These are phyloP conservation scores for Annona cherimola DNA, from an alignment of 164 flowering plant species.

Conservation along the genomic window DNA sequence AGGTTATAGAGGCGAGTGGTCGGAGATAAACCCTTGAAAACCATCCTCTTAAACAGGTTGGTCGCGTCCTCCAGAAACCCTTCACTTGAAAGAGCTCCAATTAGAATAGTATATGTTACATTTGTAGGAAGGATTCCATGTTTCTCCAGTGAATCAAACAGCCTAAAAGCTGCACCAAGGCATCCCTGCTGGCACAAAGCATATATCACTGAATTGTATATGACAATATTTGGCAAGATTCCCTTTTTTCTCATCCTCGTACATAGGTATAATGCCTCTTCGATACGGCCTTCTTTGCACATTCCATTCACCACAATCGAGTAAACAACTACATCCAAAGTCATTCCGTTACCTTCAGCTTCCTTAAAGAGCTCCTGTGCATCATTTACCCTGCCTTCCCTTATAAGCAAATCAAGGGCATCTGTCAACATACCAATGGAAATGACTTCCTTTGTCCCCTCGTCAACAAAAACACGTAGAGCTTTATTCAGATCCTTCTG, in stretches of 20 bases:
- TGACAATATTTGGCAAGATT: conserved; percentile 47
- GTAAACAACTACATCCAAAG: conserved; percentile 49
- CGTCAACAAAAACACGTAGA: conserved; percentile 32
- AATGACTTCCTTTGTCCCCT: conserved; percentile 16
- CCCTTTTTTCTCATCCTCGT: conserved; percentile 43
- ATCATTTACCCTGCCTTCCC: conserved; percentile 51
- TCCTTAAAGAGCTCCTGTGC: conserved; percentile 52
- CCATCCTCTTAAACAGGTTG: conserved; percentile 59
- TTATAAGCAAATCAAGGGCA: conserved; percentile 36
- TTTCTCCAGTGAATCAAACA: conserved; percentile 77
- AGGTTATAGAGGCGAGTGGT: conserved; percentile 62
- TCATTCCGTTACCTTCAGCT: conserved; percentile 30
- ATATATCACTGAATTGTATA: conserved; percentile 64
- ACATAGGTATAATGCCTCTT: conserved; percentile 66
- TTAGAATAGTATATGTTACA: conserved; percentile 59
- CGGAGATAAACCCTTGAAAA: conserved; percentile 44
- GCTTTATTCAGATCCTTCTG: conserved; percentile 37
- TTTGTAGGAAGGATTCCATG: conserved; percentile 48
- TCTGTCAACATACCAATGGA: conserved; percentile 28
- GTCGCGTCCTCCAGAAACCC: conserved; percentile 67
- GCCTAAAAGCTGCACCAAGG: conserved; percentile 69
- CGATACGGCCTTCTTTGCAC: conserved; percentile 57
- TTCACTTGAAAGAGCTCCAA: conserved; percentile 58
- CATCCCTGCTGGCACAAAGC: conserved; percentile 79
- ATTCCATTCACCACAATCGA: conserved; percentile 56